Base-by-base conservation (phyloP, 768 basidiomycete genomes). In the Leucosporidium scottii region DNA sequence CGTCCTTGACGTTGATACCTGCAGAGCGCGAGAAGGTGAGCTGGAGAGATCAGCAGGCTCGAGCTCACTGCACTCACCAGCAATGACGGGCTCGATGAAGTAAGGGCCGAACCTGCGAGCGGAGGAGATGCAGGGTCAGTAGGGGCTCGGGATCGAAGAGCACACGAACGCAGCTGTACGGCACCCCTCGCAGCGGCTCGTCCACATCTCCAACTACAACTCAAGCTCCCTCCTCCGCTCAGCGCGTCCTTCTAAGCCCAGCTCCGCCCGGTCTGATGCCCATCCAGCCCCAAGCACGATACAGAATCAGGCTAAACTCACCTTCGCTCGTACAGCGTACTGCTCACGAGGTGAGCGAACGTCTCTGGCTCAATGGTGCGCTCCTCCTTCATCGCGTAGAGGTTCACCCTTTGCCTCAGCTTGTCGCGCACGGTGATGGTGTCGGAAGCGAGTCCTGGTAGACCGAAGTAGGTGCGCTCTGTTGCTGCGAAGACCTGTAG, bases 321-420 rank as follows among this genome's bases (percentile, higher is more conserved):
- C 79, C 96, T 86, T 77, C 85, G 86, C 79, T 97, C 92, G 79
- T 98, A 99, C 21, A 99, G 84, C 27, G 93, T 94, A 61, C 91
- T 93, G 53, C 90, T 91, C 68, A 97, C 88, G 71, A 99, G 87
- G 76, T 93, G 92, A 31, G 92, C 89, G 79, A 98, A 97, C 10
- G 92, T 91, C 82, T 93, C 87, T 54, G 96, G 96, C 73, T 91
- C 87, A 75, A 99, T 96, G 76, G 94, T 88, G 70, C 94, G 86
- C 77, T 96, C 94, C 79, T 99, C 94, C 80, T 99, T 99, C 83
- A 99, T 97, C 39, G 91, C 90, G 80, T 97, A 98, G 91, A 98
- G 93, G 82, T 99, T 99, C 66, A 94, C 88, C 72, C 93, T 84
- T 80, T 88, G 93, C 62, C 96, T 87, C 76, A 98, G 88, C 50